Evolutionary conservation across 1,284 basidiomycete species (phyloP), one percentile per base, ranked within the genome.

Genomic region (Flammula alnicola): DNA sequence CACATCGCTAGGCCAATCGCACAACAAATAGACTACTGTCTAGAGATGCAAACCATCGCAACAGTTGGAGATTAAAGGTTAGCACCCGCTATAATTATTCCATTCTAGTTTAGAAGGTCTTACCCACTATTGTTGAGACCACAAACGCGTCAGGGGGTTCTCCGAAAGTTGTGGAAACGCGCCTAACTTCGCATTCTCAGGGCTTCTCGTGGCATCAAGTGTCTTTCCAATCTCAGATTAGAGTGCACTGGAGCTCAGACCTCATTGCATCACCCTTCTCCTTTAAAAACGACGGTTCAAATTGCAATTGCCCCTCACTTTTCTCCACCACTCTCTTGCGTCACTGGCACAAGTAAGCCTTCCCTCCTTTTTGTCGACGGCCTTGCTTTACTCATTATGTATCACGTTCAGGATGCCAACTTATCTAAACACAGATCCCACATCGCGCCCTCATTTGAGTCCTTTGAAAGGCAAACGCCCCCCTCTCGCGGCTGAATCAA

Each of bases 311-410:
- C 20, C 14, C 31, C 19, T 38, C 31, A 25, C 17, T 16, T 30
- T 41, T 30, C 42, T 23, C 22, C 12, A 29, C 17, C 10, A 43
- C 43, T 40, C 30, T 38, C n/a, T 35, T 48, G 19, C 45, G 35
- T 47, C 44, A 50, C 48, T 29, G 23, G 14, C 42, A n/a, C n/a
- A n/a, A 39, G 37, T 39, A 25, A 48, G 25, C 36, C 19, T 25
- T 29, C 42, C 16, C 20, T 10, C 36, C 17, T 29, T 23, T 26
- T 47, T 43, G 41, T 37, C 32, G 48, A 30, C 23, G 25, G 20
- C n/a, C n/a, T n/a, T n/a, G 2, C 4, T 2, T n/a, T 20, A 3
- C 23, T 39, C 23, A 39, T 25, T 11, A n/a, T 39, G 23, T 39
- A 39, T 39, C n/a, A n/a, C n/a, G 10, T 23, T 26, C 27, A 39